Percentiles rank a stretch among this genome's conserved stretches.
Conservation (phyloP, 2,329 filamentous ascomycete genomes). For the Neofusicoccum parvum region DNA sequence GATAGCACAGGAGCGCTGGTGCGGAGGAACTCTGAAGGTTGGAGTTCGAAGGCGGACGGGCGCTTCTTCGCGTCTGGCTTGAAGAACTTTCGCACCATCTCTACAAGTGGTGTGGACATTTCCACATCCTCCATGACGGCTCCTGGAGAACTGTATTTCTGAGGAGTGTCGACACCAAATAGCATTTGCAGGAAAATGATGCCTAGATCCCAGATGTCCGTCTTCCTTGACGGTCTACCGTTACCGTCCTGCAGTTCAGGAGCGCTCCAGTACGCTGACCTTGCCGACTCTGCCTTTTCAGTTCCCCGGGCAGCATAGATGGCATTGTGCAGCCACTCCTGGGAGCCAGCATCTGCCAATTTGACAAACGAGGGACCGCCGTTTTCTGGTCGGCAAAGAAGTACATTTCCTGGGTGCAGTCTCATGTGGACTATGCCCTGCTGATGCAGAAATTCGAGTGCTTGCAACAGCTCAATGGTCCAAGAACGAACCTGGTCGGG, state of each 20-base stretch:
- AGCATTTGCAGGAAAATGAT: constrained; percentile 92
- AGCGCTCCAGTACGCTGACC: constrained; percentile 80
- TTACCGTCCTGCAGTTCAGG: constrained; percentile 70
- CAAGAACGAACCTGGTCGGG: constrained; percentile 79
- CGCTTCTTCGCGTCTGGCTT: constrained; percentile 81
- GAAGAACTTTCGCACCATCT: constrained; percentile 83
- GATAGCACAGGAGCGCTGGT: constrained; percentile 50
- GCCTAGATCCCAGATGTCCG: constrained; percentile 94
- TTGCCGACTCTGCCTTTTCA: constrained; percentile 61
- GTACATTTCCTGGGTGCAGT: constrained; percentile 77
- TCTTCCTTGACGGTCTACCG: constrained; percentile 64
- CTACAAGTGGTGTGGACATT: constrained; percentile 74
- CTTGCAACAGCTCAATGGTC: constrained; percentile 90
- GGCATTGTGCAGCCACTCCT: constrained; percentile 67
- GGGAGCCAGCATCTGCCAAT: constrained; percentile 72
- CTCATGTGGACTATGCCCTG: constrained; percentile 82
- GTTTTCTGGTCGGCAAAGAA: constrained; percentile 70
- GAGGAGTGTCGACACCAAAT: constrained; percentile 76
- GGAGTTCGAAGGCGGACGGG: constrained; percentile 75
- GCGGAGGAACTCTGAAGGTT: constrained; percentile 59
- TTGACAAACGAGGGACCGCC: constrained; percentile 71
- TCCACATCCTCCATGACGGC: constrained; percentile 70
- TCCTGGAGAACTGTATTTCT: constrained; percentile 77
- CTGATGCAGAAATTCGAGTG: constrained; percentile 81
- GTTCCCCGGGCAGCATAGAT: constrained; percentile 55